Base-by-base conservation (phyloP, 2,329 filamentous ascomycete species). In the Ramularia collo-cygni region DNA sequence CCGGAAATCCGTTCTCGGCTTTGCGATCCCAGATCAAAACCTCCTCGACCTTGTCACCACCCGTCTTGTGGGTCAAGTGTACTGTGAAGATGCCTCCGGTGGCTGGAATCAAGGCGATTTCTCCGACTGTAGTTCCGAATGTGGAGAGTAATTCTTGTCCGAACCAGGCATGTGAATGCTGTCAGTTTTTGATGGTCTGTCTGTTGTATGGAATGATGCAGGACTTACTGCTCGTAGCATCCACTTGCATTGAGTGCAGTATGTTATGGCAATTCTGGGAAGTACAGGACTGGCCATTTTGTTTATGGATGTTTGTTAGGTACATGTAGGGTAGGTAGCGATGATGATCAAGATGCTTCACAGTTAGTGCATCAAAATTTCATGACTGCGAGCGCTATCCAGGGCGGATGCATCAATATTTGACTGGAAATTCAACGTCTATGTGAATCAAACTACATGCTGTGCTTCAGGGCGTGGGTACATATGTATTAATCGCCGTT, bases 81-180 rank as follows among this genome's bases (percentile, higher is more conserved):
- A 96, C 81, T 15, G 77, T 72, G 58, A 96, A 98, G 2, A 84
- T 71, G 0, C 92, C 90, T 13, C 90, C 88, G 0, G 86, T 93
- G 10, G 79, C 73, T 1, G 92, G 92, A 50, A 93, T 78, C 6
- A 98, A 75, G 12, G 90, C 80, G 8, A 96, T 82, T 63, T 96
- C 90, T 46, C 88, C 89, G 2, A 96, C 75, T 31, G 78, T 72
- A 2, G 80, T 85, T 39, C 78, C 77, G 67, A 98, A 98, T 1
- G 90, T 98, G 1, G 87, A 94, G 27, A 98, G 79, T 31, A 98
- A 79, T 64, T 96, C 92, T 72, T 96, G 92, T 35, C 83, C 90
- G 63, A 84, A 95, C 85, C 95, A 62, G 12, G 53, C 58, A n/a
- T 16, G 31, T 6, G 10, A 10, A 24, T 6, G 21, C 6, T 6